Base-by-base conservation (phyloP, 495 filamentous ascomycete species). In the Hyaloscypha finlandica region DNA sequence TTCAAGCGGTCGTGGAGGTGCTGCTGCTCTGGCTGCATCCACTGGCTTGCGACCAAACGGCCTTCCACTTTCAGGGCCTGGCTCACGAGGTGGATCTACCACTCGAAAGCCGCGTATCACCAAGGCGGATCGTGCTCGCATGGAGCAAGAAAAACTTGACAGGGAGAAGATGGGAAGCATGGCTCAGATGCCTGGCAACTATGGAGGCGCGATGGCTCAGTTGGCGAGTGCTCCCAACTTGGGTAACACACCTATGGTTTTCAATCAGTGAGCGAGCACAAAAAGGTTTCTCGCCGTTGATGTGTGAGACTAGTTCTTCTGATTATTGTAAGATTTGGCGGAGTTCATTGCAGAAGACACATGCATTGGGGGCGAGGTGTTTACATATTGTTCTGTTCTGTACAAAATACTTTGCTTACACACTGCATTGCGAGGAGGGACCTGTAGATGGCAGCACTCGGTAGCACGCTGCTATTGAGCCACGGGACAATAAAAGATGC, bases 101-200 rank as follows among this genome's bases (percentile, higher is more conserved):
- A 85, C 88, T 32, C 82, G 94, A 65, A 96, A 95, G 70, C 89
- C 91, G 16, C 84, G 94, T 14, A 86, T 90, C 63, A 90, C 89
- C 35, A 97, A 97, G 77, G 87, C 90, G 35, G 88, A 87, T 58
- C 81, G 86, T 16, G 81, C 81, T 48, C 76, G 79, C 22, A 85
- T 89, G 70, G 89, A 91, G 67, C 81, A 84, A 55, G 86, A 96
- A 77, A 93, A 92, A 77, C 81, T 85, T 55, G 86, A 90, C 71
- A 80, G 87, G 63, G 90, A 92, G 71, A 85, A 75, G 81, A 84
- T 71, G 70, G 70, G 70, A 8, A 52, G 63, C 11, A 67, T 74
- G 65, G 64, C 66, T 29, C 51, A 63, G 3, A 66, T 65, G 64
- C 70, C 70, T 14, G 59, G 51, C 48, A 70, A 68, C 39, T 73